Percentiles rank a stretch among this genome's conserved stretches.
These are phyloP conservation scores for Aciculosporium take DNA, from an alignment of 2,329 filamentous ascomycete species.

Conservation along the genomic window DNA sequence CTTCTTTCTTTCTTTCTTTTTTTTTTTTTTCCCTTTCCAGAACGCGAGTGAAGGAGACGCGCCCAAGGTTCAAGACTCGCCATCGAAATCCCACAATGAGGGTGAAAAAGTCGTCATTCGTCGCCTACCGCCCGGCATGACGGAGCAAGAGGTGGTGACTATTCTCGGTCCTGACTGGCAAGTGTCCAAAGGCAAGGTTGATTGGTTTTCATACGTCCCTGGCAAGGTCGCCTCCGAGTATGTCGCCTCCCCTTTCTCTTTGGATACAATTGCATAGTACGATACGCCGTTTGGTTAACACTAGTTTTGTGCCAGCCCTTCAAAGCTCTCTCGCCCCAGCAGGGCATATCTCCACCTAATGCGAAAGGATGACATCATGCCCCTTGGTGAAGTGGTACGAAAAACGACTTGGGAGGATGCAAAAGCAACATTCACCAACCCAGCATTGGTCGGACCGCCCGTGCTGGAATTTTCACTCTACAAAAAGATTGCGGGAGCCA, in stretches of 20 bases:
- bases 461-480: conserved; percentile 71
- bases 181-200: conserved; percentile 63
- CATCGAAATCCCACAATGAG: conserved; percentile 20
- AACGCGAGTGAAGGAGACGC: conserved; percentile 14
- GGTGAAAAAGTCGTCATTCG: conserved; percentile 77
- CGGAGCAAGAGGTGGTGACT: conserved; percentile 58
- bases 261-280: not conserved
- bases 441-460: conserved; percentile 64
- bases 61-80: conserved; percentile 15
- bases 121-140: conserved; percentile 74
- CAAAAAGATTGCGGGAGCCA: conserved; percentile 64
- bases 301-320: conserved; percentile 40
- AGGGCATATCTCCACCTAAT: conserved; percentile 72
- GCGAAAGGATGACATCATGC: conserved; percentile 51
- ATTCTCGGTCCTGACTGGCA: conserved; percentile 72
- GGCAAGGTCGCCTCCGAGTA: conserved; percentile 77
- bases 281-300: conserved; percentile 8
- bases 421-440: conserved; percentile 57
- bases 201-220: conserved; percentile 57
- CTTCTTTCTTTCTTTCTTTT: too few relatives aligned
- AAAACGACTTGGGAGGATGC: conserved; percentile 64
- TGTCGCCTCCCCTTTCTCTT: conserved; percentile 15
- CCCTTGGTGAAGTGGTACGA: conserved; percentile 58
- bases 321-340: conserved; percentile 69
- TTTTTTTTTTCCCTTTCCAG: too few relatives aligned